Evolutionary conservation across 768 basidiomycete genomes (phyloP), one percentile per base, ranked within the genome.

Genomic region (Lactarius deliciosus): DNA sequence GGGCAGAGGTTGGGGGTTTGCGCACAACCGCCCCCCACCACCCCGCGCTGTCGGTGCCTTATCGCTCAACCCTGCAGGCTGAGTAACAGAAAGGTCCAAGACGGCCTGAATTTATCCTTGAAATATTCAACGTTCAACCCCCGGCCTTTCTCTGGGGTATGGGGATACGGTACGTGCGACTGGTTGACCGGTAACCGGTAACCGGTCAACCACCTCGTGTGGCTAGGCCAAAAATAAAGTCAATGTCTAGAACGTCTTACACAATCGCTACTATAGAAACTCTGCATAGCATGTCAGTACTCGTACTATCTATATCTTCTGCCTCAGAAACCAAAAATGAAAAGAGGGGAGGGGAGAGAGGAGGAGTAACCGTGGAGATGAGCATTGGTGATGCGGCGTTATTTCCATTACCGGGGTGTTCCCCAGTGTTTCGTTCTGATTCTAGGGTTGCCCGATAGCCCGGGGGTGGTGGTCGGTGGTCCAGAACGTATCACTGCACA

Each of bases 371-470:
- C 18, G 54, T 55, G 55, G 53, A 56, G 15, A 56, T 56, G 18
- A 34, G 56, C 32, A 57, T 57, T 32, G 50, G 25, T 53, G 50
- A 13, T 25, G 50, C 13, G 22, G 50, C 22, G 25, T 47, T 16
- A 7, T 53, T 53, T 53, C 50, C 50, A 53, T 53, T 28, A 25
- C n/a, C 50, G 50, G 25, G 50, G 50, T 13, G 5, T 5, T 22
- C 50, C 50, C 50, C 50, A 53, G 50, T n/a, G 50, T 25, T 50
- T 50, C 47, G 22, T 50, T 25, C 50, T 53, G 50, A 53, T 53
- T 53, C 50, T 25, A 53, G 50, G 50, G 50, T 53, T 25, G 50
- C 25, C 50, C 22, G 50, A 53, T 53, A 13, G 50, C 50, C 10
- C 22, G 25, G 50, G 50, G 32, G 32, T 32, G 47, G 50, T 50